Base-by-base conservation (phyloP, 208 protist genomes). In the Acanthamoeba sp. region DNA sequence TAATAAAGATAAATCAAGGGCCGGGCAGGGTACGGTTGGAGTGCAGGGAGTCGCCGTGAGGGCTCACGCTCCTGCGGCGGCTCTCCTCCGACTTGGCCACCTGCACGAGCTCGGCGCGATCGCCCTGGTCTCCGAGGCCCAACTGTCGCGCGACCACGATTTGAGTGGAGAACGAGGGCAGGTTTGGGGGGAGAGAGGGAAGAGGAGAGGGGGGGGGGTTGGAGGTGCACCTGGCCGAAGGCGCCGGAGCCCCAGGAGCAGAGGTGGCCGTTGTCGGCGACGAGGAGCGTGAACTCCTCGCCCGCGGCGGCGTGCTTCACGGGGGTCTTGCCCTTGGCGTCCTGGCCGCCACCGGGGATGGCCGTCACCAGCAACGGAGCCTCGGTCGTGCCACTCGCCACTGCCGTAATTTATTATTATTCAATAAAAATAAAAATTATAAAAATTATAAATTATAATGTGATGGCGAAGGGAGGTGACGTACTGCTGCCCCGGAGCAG, bases 41-140 rank as follows among this genome's bases (percentile, higher is more conserved):
- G 5, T 78, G 69, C 34, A 78, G 69, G 22, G 69, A 27, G 22
- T 78, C 38, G 69, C 69, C 36, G 38, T 78, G 45, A 36, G 69
- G 69, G 27, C 69, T 78, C 29, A 45, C 20, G 69, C 69, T 78
- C 16, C 69, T 27, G 69, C 69, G 69, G 12, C 69, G 69, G 36
- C 69, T 78, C 69, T 78, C 69, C 69, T 78, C 69, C 34, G 69
- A 78, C 36, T 78, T 78, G 69, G 69, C 20, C 16, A 78, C 38
- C 69, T 45, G 69, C 69, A 78, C 69, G 4, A 78, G 12, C 38
- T 78, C 69, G 9, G 69, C 69, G 4, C 69, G 69, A 45, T 78
- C 69, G 69, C 69, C 69, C 38, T 78, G 69, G 22, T 78, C 69
- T 0, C 69, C 69, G 7, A 78, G 20, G 29, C 69, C 69, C 69